These are phyloP conservation scores for Hamigera avellanea DNA, from an alignment of 495 filamentous ascomycete genomes.

Conservation along the genomic window DNA sequence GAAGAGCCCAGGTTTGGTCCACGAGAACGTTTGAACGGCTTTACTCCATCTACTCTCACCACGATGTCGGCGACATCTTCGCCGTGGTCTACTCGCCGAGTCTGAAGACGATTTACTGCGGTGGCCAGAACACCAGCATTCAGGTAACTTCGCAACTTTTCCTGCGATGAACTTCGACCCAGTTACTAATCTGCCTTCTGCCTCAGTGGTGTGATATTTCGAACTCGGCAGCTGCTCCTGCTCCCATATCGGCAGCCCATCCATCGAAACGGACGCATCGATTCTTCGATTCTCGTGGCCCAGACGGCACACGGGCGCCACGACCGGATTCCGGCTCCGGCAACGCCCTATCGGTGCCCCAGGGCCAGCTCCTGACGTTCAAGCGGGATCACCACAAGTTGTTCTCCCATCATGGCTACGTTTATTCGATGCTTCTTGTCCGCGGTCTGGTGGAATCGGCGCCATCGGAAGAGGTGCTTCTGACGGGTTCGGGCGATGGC, in stretches of 20 bases:
- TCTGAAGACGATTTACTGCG: slow-evolving; percentile 76
- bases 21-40: slow-evolving; percentile 50
- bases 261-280: slow-evolving; percentile 74
- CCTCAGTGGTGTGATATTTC: slow-evolving; percentile 55
- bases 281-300: slow-evolving; percentile 88
- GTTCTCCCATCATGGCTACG: slow-evolving; percentile 89
- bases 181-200: slow-evolving; percentile 3
- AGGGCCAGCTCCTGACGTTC: slow-evolving; percentile 64
- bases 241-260: slow-evolving; percentile 54
- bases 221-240: slow-evolving; percentile 40
- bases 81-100: slow-evolving; percentile 74
- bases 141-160: slow-evolving; percentile 40
- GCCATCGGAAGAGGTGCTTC: slow-evolving; percentile 61
- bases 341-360: slow-evolving; percentile 21
- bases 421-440: slow-evolving; percentile 87
- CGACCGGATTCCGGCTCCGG: slow-evolving; percentile 41
- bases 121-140: slow-evolving; percentile 89
- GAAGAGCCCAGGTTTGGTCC: slow-evolving; percentile 53
- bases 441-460: slow-evolving; percentile 51
- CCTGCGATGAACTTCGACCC: neutral
- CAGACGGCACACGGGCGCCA: slow-evolving; percentile 67
- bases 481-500: slow-evolving; percentile 90
- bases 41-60: slow-evolving; percentile 85
- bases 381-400: slow-evolving; percentile 69
- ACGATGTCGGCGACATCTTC: slow-evolving; percentile 94